Conservation (phyloP, 2,329 filamentous ascomycete species). For the Dothistroma pini region DNA sequence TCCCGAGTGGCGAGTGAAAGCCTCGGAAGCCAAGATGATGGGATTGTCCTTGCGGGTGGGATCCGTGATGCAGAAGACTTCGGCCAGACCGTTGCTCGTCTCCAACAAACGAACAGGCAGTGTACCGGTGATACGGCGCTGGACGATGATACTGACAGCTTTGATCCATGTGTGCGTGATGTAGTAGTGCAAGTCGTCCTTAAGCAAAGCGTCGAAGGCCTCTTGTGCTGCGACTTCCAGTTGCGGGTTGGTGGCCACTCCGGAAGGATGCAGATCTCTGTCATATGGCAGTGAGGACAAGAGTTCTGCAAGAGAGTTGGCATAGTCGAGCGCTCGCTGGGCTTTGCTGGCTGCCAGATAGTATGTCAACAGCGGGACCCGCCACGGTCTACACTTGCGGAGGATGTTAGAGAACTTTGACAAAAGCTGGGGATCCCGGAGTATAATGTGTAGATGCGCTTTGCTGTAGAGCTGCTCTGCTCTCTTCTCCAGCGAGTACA, state of each 20-base stretch:
- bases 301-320: conserved; percentile 62
- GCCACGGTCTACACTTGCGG: conserved; percentile 17
- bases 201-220: conserved; percentile 61
- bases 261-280: neutral
- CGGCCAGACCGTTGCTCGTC: conserved; percentile 67
- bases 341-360: conserved; percentile 50
- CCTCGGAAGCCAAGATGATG: conserved; percentile 72
- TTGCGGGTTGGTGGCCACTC: conserved; percentile 53
- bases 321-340: conserved; percentile 64
- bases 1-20: conserved; percentile 70
- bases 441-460: conserved; percentile 18
- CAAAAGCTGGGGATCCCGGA: conserved; percentile 15
- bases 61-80: conserved; percentile 74
- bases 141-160: conserved; percentile 65
- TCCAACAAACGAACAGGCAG: conserved; percentile 60
- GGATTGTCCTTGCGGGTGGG: conserved; percentile 69
- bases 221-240: conserved; percentile 59
- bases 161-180: conserved; percentile 65
- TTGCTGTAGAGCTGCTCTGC: conserved; percentile 19
- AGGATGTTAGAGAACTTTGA: conserved; percentile 18
- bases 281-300: conserved; percentile 48
- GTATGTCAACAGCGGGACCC: conserved; percentile 15
- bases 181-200: conserved; percentile 66
- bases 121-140: conserved; percentile 63
- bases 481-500: conserved; percentile 19